phyloP scores from a whole-genome alignment of 805 yeast species.

The Candida ulmi region DNA sequence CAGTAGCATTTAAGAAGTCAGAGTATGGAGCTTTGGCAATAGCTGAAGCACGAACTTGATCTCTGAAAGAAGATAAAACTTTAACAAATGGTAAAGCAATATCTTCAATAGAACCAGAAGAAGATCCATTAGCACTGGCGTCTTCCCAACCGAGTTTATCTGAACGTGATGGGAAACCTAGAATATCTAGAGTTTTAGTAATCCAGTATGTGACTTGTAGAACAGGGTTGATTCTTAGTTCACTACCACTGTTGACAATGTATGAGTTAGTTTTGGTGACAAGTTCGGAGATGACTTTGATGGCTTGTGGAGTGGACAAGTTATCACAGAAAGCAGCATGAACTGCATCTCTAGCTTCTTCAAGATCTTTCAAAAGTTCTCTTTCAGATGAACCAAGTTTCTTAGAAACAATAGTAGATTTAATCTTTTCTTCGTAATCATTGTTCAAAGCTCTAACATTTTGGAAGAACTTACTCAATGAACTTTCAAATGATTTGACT shows the following conservation, averaged over 20 bases:
- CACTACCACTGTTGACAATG: conserved; percentile 47
- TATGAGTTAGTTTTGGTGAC: conserved; percentile 71
- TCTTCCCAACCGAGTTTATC: conserved; percentile 83
- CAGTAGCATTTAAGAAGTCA: conserved; percentile 64
- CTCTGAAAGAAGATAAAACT: conserved; percentile 75
- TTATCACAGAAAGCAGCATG: conserved; percentile 86
- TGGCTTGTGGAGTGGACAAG: conserved; percentile 70
- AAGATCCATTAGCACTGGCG: conserved; percentile 17
- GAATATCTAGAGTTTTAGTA: conserved; percentile 58
- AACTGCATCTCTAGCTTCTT: conserved; percentile 48
- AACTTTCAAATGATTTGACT: conserved; percentile 68
- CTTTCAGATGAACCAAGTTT: conserved; percentile 54
- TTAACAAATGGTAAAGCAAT: conserved; percentile 74
- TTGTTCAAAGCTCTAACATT: conserved; percentile 75
- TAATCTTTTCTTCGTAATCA: conserved; percentile 52
- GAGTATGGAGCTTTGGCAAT: conserved; percentile 48
- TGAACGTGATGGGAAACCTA: conserved; percentile 70
- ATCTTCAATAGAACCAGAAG: conserved; percentile 47
- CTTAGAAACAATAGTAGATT: conserved; percentile 48
- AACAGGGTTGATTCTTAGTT: conserved; percentile 60
- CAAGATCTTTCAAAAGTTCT: conserved; percentile 45
- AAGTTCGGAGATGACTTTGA: conserved; percentile 60
- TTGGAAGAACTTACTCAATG: conserved; percentile 77
- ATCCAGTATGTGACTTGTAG: conserved; percentile 61
- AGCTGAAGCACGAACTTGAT: conserved; percentile 69